Percentiles rank a stretch among this genome's conserved stretches.
Conservation (phyloP, 2,329 filamentous ascomycete species). For the Claviceps lovelessii region DNA sequence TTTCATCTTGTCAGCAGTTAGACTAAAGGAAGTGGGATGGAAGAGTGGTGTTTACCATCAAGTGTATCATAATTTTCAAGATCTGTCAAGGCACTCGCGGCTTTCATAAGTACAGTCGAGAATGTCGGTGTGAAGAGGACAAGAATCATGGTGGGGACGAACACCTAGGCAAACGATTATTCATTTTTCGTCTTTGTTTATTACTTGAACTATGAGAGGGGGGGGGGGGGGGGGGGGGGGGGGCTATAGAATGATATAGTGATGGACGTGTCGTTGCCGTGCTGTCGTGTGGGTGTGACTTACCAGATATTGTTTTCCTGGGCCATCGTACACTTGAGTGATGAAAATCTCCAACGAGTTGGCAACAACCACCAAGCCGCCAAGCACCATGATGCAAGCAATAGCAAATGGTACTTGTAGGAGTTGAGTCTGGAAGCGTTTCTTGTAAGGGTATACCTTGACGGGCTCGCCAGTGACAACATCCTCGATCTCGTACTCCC, state of each 20-base stretch:
- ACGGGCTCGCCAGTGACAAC: slow-evolving; percentile 68
- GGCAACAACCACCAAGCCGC: slow-evolving; percentile 68
- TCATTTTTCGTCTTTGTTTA: neutral
- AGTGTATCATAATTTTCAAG: slow-evolving; percentile 88
- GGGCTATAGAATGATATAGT: no score
- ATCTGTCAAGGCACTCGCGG: slow-evolving; percentile 64
- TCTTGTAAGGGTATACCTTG: slow-evolving; percentile 60
- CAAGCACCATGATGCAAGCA: slow-evolving; percentile 55
- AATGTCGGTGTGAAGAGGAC: slow-evolving; percentile 68
- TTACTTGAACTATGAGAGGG: neutral
- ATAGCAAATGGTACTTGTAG: slow-evolving; percentile 77
- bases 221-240: no score
- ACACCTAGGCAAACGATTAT: slow-evolving; percentile 39
- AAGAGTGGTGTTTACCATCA: slow-evolving; percentile 33
- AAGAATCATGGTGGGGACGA: slow-evolving; percentile 79
- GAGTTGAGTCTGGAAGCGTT: slow-evolving; percentile 62
- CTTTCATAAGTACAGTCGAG: slow-evolving; percentile 56
- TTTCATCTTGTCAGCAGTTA: neutral
- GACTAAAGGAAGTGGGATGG: slow-evolving; percentile 4
- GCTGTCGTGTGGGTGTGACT: slow-evolving; percentile 13
- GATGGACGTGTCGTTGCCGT: neutral
- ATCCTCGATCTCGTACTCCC: slow-evolving; percentile 64
- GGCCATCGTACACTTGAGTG: slow-evolving; percentile 81
- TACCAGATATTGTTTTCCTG: slow-evolving; percentile 72
- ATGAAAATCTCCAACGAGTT: slow-evolving; percentile 95